Evolutionary conservation across 805 yeast genomes (phyloP).

Genomic region (Blastobotrys parvus): DNA sequence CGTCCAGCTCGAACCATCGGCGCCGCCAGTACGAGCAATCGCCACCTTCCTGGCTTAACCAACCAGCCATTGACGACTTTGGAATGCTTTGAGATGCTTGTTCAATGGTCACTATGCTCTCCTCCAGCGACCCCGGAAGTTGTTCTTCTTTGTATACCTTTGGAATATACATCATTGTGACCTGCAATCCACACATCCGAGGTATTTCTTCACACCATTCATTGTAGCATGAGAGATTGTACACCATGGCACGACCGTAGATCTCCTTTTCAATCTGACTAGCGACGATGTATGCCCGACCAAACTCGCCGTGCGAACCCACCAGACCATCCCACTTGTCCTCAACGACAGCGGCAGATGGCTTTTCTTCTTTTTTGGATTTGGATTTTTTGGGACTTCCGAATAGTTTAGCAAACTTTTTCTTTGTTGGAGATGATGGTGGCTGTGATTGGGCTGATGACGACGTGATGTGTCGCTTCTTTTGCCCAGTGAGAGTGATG

Average conservation of each 20-base stretch:
- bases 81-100: neutral
- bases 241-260: slow-evolving; percentile 43
- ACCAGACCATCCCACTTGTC: slow-evolving; percentile 14
- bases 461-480: neutral
- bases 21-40: slow-evolving; percentile 68
- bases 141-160: slow-evolving; percentile 33
- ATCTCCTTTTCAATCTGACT: slow-evolving; percentile 48
- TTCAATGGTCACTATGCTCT: slow-evolving; percentile 28
- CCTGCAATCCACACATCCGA: slow-evolving; percentile 46
- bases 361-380: neutral
- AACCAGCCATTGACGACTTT: slow-evolving; percentile 40
- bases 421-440: slow-evolving; percentile 14
- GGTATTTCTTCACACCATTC: slow-evolving; percentile 49
- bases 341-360: neutral
- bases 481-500: slow-evolving; percentile 56
- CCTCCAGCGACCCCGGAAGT: slow-evolving; percentile 40
- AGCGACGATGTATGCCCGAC: slow-evolving; percentile 61
- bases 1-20: slow-evolving; percentile 65
- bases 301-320: slow-evolving; percentile 38
- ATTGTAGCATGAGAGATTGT: slow-evolving; percentile 58
- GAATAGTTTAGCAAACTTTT: slow-evolving; percentile 12
- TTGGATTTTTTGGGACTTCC: slow-evolving; percentile 10
- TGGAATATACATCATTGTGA: slow-evolving; percentile 51
- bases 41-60: slow-evolving; percentile 82
- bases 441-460: slow-evolving; percentile 1